A percentile compares a stretch with the other conserved stretches of the same genome.
Conservation (phyloP, 2,329 filamentous ascomycete species). For the Arthrobotrys sinensis region DNA sequence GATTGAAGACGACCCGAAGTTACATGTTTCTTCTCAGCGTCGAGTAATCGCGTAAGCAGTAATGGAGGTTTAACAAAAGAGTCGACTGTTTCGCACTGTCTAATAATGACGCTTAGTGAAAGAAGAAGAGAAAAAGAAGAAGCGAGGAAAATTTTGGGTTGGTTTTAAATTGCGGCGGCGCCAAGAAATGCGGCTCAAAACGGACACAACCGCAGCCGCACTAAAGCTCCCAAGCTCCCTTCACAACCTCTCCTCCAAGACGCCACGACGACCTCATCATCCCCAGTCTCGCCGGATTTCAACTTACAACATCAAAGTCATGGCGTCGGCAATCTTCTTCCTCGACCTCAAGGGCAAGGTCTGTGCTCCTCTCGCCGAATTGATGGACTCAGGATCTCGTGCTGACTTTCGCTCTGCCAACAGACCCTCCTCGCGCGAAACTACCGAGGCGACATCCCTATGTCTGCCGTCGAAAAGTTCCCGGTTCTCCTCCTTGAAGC, state of each 20-base stretch:
- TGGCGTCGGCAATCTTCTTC: conserved; percentile 99
- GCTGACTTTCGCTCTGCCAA: conserved; percentile 62
- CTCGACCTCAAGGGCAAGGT: conserved; percentile 99
- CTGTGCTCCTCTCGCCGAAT: conserved; percentile 64
- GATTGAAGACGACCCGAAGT: conserved; percentile 39
- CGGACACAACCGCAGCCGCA: conserved; percentile 40
- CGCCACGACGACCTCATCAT: conserved; percentile 31
- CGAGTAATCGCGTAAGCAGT: conserved; percentile 60
- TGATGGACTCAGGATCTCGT: conserved; percentile 9
- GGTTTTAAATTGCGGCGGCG: conserved; percentile 44
- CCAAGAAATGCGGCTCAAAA: conserved; percentile 59
- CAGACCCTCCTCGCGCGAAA: conserved; percentile 98
- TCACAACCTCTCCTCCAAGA: conserved; percentile 24
- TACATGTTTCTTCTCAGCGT: conserved; percentile 60
- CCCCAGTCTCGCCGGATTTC: conserved; percentile 6
- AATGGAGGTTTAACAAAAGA: conserved; percentile 43
- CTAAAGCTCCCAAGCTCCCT: conserved; percentile 20
- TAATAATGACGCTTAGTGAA: conserved; percentile 60
- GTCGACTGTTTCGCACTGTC: conserved; percentile 60
- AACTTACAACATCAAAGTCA: conserved; percentile 69
- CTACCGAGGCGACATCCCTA: conserved; percentile 97
- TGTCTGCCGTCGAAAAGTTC: conserved; percentile 99
- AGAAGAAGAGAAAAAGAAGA: conserved; percentile 30
- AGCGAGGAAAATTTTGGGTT: conserved; percentile 26
- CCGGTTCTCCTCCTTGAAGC: conserved; percentile 95